Conservation (phyloP, 345 rosid species). For the Brassica rapa region DNA sequence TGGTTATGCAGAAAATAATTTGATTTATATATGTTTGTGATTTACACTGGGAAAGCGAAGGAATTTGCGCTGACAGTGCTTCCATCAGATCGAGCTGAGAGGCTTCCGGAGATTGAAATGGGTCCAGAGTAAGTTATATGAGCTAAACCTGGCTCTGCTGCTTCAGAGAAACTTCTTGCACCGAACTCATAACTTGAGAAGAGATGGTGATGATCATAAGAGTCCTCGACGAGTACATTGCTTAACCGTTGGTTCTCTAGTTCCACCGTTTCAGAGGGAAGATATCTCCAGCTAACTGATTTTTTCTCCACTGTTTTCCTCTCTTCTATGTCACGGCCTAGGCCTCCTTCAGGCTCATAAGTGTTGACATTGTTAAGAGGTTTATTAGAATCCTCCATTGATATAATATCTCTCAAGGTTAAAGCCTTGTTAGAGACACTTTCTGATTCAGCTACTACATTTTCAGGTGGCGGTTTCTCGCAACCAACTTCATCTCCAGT, state of each 20-base stretch:
- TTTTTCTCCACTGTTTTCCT: constrained; percentile 7
- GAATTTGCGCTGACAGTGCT: constrained; percentile 79
- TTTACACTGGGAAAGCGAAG: constrained; percentile 85
- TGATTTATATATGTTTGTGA: not conserved
- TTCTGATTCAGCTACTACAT: constrained; percentile 11
- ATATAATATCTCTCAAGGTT: constrained; percentile 51
- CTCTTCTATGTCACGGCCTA: not conserved
- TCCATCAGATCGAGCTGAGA: constrained; percentile 82
- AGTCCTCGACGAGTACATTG: constrained; percentile 33
- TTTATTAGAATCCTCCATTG: constrained; percentile 29
- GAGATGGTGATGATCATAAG: constrained; percentile 23
- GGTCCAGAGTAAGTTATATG: constrained; percentile 59
- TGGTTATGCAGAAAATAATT: not conserved
- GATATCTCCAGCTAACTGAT: constrained; percentile 13
- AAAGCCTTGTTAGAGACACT: constrained; percentile 33
- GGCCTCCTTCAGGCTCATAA: constrained; percentile 27
- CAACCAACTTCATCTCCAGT: constrained; percentile 2
- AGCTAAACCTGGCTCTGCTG: constrained; percentile 47
- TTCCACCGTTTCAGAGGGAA: not conserved
- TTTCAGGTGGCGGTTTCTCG: constrained; percentile 3
- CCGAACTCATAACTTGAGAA: constrained; percentile 41
- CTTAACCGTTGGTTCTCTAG: not conserved
- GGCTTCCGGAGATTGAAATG: constrained; percentile 58
- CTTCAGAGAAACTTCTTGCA: constrained; percentile 64
- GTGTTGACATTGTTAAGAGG: not conserved